Base-by-base conservation (phyloP, 495 filamentous ascomycete genomes). In the Friedmanniomyces simplex region DNA sequence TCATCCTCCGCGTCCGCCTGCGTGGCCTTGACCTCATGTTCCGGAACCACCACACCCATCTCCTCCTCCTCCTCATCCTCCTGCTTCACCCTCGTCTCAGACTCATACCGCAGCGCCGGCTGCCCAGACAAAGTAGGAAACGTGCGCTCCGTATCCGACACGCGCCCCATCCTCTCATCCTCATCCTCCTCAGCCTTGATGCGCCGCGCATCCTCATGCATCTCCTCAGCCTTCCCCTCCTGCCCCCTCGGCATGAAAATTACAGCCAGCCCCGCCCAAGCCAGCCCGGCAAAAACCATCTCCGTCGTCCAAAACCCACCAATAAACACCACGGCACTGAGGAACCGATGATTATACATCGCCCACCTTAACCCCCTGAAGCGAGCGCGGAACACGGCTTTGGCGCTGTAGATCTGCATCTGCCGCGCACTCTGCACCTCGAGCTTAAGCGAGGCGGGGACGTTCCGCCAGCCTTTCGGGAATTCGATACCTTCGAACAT, bases 321-420 rank as follows among this genome's bases (percentile, higher is more conserved):
- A 3, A 80, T 86, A 53, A 85, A 85, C 1, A 86, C 60, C 0
- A 86, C 39, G 59, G 89, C 88, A 12, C 81, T 81, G 1, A 82
- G 67, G 28, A 91, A 57, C 36, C 83, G 81, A 71, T 88, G 83
- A 22, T 85, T 79, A 59, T 88, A 91, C 87, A 98, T 95, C 26
- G 88, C 64, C 84, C 87, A 91, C 55, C 81, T 68, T 58, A 96
- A 64, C 0, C 91, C 93, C 21, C 75, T 73, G 57, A 96, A 81
- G 43, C 78, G 75, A 1, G 93, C 89, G 13, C 72, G 76, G 22
- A 98, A 80, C 16, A 76, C 76, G 46, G 95, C 77, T 18, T 66
- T 72, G 0, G 81, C 84, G 13, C 74, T 71, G 65, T 96, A 97
- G 12, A 95, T 73, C 66, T 91, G 84, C 70, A 94, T 76, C 37